Evolutionary conservation across 257 asterid species (phyloP).

Genomic region (Coffea canephora): DNA sequence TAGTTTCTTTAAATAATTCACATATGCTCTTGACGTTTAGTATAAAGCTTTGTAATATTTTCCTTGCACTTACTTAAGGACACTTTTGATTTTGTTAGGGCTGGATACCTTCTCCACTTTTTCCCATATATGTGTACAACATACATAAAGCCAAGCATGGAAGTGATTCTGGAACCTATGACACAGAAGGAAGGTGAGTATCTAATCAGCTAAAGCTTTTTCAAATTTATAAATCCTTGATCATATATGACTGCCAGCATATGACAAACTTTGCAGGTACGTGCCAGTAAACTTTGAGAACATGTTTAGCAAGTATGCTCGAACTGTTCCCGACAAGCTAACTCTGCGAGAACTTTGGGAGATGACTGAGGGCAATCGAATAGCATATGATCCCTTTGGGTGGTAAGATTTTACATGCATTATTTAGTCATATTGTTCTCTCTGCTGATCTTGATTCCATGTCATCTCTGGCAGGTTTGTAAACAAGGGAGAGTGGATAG

Average conservation of each 20-base stretch:
- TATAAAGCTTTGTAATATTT: not conserved
- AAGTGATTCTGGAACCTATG: constrained; percentile 69
- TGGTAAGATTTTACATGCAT: constrained; percentile 8
- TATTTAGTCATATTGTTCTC: too few relatives aligned
- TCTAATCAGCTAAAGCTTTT: not conserved
- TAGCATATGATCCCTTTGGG: constrained; percentile 48
- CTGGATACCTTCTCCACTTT: constrained; percentile 72
- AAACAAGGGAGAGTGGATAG: constrained; percentile 61
- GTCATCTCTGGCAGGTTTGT: constrained; percentile 44
- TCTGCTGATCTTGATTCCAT: too few relatives aligned
- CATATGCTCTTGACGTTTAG: not conserved
- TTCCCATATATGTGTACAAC: constrained; percentile 69
- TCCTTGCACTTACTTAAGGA: not conserved
- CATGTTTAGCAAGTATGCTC: constrained; percentile 66
- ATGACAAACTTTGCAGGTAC: constrained; percentile 35
- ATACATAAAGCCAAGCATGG: constrained; percentile 84
- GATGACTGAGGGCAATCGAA: constrained; percentile 67
- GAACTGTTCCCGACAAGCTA: constrained; percentile 67
- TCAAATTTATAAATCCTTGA: not conserved
- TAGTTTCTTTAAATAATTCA: not conserved
- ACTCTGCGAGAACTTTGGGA: constrained; percentile 63
- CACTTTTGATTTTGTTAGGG: constrained; percentile 31
- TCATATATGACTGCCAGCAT: not conserved
- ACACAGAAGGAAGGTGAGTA: constrained; percentile 75
- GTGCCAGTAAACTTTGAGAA: constrained; percentile 68